Base-by-base conservation (phyloP, 2,329 filamentous ascomycete species). In the Eutypa lata region DNA sequence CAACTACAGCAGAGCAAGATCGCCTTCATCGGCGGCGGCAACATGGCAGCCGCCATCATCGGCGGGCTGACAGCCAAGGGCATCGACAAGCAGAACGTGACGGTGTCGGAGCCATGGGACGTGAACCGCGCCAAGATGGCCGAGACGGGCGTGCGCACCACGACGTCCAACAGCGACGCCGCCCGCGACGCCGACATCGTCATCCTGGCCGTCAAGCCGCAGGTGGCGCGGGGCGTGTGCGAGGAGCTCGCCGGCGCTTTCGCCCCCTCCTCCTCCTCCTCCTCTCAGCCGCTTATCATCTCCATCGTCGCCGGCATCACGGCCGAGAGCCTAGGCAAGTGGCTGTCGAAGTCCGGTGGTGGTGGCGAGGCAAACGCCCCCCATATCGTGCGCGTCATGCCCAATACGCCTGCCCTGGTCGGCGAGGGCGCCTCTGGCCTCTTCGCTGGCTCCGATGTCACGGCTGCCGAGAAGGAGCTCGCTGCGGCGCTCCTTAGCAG, bases 1-100 rank as follows among this genome's bases (percentile, higher is more conserved):
- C 59, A 65, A 53, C 49, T 67, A 16, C 53, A 65, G 38, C 60
- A 62, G 44, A 65, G 63, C 56, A 66, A 63, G 53, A 48, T 67
- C 21, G 59, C 62, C 54, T 67, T 67, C 55, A 65, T 67, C 37
- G 65, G 63, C 53, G 77, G 77, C 56, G 77, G 77, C 60, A 79
- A 79, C 68, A 80, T 80, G 77, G 76, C 74, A 53, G 71, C 70
- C 50, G 77, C 77, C 70, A 80, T 80, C 59, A 78, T 79, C 57
- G 72, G 74, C 19, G 77, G 77, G 48, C 73, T 80, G 21, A 62
- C 75, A 26, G 66, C 67, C 53, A 74, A 75, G 58, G 69, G 70
- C 63, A 72, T 75, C 60, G 53, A 70, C 58, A 72, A 73, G 62
- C 61, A 69, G 50, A 72, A 77, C 67, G 73, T 80, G 64, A 68